Evolutionary conservation across 2,329 filamentous ascomycete genomes (phyloP).

Genomic region (Phialophora verrucosa): DNA sequence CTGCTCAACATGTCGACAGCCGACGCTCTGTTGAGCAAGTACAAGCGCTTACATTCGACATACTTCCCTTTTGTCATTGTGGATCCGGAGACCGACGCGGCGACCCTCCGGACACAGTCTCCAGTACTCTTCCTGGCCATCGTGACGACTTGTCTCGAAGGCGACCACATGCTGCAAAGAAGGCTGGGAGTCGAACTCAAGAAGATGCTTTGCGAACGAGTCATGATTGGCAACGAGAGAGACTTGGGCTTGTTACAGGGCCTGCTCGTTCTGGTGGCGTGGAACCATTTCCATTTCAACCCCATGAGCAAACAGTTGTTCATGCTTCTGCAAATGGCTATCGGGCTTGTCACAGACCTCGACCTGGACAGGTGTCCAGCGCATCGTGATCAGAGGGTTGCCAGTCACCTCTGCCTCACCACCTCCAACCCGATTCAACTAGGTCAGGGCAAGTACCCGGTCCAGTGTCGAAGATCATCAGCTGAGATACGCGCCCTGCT

Average conservation of each 20-base stretch:
- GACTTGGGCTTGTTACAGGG: constrained; percentile 20
- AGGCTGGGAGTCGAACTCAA: constrained; percentile 17
- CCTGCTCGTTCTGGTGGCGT: constrained; percentile 18
- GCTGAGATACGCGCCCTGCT: constrained; percentile 19
- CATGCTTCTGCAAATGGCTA: constrained; percentile 22
- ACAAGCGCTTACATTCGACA: constrained; percentile 13
- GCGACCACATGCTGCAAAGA: constrained; percentile 14
- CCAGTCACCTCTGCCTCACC: constrained; percentile 8
- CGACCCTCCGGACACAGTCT: constrained; percentile 9
- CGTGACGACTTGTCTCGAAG: constrained; percentile 16
- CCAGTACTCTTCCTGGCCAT: constrained; percentile 19
- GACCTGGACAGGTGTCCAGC: constrained; percentile 24
- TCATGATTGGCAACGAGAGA: constrained; percentile 19
- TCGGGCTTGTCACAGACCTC: constrained; percentile 24
- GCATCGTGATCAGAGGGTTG: constrained; percentile 25
- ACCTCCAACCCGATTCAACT: background rate
- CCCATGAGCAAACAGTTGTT: constrained; percentile 16
- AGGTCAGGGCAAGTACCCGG: constrained; percentile 10
- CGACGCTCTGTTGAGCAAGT: constrained; percentile 11
- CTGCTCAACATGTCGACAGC: constrained; percentile 2
- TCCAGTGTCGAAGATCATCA: constrained; percentile 14
- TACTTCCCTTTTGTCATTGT: constrained; percentile 23
- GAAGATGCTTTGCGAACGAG: constrained; percentile 8
- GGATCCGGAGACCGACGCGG: constrained; percentile 14
- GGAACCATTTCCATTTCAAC: constrained; percentile 24